Base-by-base conservation (phyloP, 2,329 filamentous ascomycete species). In the Pestalotiopsis sp. region DNA sequence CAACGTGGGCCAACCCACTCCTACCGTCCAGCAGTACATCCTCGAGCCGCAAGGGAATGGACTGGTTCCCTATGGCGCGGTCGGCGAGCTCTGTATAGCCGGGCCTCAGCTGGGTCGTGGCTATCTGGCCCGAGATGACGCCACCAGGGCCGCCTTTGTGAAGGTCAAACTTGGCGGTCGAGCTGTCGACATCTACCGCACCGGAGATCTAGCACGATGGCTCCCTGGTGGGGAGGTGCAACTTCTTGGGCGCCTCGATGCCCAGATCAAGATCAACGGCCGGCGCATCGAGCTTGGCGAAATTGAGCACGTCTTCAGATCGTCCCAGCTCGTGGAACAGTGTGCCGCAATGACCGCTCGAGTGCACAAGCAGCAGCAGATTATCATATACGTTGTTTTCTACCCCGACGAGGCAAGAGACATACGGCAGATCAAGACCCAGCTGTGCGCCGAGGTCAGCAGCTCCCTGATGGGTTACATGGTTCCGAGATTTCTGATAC, bases 251-350 rank as follows among this genome's bases (percentile, higher is more conserved):
- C 79, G 85, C 56, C 83, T 82, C 67, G 84, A 86, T 72, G 79
- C 79, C 2, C 84, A 86, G 71, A 78, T 85, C 61, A 87, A 87
- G 72, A 74, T 87, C 25, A 80, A 81, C 41, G 87, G 87, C 59
- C 85, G 80, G 67, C 71, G 83, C 69, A 76, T 84, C 70, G 86
- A 82, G 76, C 75, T 82, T 66, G 82, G 78, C 25, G 83, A 82
- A 73, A 82, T 82, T 56, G 85, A 81, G 75, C 78, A 79, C 62
- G 75, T 74, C 36, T 60, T 72, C 58, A 38, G 45, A 52, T 52
- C 2, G 14, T 52, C 45, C 9, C 14, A 52, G 45, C 45, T 52
- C 9, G 45, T 52, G 14, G 45, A 52, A 11, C 14, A 52, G 14
- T 52, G 45, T 52, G 45, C 45, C 14, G 45, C 45, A 17, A 20